Evolutionary conservation across 805 yeast genomes (phyloP).

Genomic region (Tetrapisispora arboricola): DNA sequence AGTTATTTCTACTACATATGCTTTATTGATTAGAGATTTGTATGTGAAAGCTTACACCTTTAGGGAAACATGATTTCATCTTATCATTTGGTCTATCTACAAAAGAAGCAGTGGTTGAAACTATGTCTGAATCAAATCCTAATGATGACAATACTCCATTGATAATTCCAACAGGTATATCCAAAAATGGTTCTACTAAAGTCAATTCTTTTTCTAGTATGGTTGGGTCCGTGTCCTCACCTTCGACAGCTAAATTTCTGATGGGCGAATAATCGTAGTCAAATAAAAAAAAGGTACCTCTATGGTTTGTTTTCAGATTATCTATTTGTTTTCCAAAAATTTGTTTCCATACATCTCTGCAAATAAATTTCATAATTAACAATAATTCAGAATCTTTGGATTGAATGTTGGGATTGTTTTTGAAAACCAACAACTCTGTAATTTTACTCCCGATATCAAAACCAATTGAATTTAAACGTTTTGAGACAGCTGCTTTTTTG

Average conservation of each 20-base stretch:
- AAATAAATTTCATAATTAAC: slow-evolving; percentile 82
- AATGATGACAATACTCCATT: slow-evolving; percentile 26
- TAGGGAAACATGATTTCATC: slow-evolving; percentile 11
- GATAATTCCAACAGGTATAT: slow-evolving; percentile 27
- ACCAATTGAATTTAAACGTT: slow-evolving; percentile 62
- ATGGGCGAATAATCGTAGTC: slow-evolving; percentile 26
- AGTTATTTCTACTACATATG: too few species aligned
- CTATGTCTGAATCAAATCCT: slow-evolving; percentile 20
- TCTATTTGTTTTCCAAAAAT: slow-evolving; percentile 82
- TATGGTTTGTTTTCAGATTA: slow-evolving; percentile 82
- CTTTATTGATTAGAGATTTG: slow-evolving; percentile 14
- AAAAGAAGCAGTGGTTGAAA: slow-evolving; percentile 21
- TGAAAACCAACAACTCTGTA: slow-evolving; percentile 37
- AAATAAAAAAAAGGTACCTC: slow-evolving; percentile 36
- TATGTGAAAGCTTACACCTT: slow-evolving; percentile 27
- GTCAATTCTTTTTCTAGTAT: slow-evolving; percentile 14
- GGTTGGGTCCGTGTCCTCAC: slow-evolving; percentile 7
- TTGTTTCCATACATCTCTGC: slow-evolving; percentile 83
- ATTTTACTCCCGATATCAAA: slow-evolving; percentile 54
- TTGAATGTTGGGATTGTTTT: slow-evolving; percentile 39
- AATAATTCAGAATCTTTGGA: slow-evolving; percentile 49
- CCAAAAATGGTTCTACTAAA: slow-evolving; percentile 25
- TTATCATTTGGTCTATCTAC: slow-evolving; percentile 18
- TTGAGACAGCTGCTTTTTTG: slow-evolving; percentile 32
- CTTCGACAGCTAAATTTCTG: slow-evolving; percentile 17